Conservation (phyloP, 2,329 filamentous ascomycete genomes). For the Decorospora gaudefroyi region DNA sequence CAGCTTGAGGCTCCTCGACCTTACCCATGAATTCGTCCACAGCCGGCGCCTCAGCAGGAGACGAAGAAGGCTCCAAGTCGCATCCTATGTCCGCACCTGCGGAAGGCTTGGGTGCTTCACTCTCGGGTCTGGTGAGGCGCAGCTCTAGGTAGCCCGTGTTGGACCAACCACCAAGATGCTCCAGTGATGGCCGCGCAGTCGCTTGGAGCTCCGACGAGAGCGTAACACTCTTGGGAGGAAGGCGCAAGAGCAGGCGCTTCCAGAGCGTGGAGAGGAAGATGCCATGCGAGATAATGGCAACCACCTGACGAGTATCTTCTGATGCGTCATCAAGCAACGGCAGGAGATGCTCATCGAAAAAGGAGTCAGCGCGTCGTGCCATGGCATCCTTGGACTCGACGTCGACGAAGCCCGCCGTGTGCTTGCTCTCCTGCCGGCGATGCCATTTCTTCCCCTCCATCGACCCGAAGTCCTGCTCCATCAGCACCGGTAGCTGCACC, state of each 20-base stretch:
- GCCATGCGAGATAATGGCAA: constrained; percentile 80
- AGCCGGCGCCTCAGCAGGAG: constrained; percentile 3
- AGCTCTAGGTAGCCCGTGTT: constrained; percentile 67
- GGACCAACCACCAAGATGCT: constrained; percentile 64
- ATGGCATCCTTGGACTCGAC: constrained; percentile 72
- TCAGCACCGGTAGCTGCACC: constrained; percentile 51
- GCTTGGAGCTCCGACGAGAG: constrained; percentile 52
- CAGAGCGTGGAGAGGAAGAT: constrained; percentile 75
- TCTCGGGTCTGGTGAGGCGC: constrained; percentile 28
- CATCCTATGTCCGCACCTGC: background rate
- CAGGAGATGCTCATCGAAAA: constrained; percentile 67
- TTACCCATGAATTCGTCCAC: constrained; percentile 3
- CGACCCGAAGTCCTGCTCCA: constrained; percentile 75
- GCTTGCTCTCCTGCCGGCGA: constrained; percentile 47
- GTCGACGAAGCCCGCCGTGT: constrained; percentile 56
- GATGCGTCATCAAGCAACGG: constrained; percentile 56
- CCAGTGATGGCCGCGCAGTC: constrained; percentile 50
- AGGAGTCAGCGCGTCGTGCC: constrained; percentile 64
- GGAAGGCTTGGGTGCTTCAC: background rate
- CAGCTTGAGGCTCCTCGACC: background rate
- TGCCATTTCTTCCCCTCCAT: constrained; percentile 67
- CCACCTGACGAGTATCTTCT: constrained; percentile 42
- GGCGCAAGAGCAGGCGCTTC: constrained; percentile 62
- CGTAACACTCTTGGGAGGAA: constrained; percentile 54
- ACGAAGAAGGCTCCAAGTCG: constrained; percentile 1